Base-by-base conservation (phyloP, 805 yeast species). In the Saccharomycopsis sp. region DNA sequence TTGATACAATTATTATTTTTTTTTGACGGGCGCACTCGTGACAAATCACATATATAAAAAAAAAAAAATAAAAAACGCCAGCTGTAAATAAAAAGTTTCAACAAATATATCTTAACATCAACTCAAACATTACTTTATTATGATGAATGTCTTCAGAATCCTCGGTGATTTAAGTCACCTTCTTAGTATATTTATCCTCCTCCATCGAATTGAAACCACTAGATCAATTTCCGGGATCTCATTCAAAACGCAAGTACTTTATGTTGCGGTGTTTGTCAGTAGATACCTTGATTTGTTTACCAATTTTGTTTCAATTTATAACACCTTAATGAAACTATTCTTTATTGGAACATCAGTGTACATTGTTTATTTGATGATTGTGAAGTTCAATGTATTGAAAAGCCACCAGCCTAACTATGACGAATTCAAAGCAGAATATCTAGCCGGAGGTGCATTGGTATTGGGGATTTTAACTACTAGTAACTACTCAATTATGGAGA, bases 181-280 rank as follows among this genome's bases (percentile, higher is more conserved):
- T 61, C 77, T 82, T 14, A 80, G 94, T 54, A 85, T 86, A 40
- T 66, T 85, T 48, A 74, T 93, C 44, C 71, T 93, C 52, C 67
- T 90, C 41, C 80, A 77, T 44, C 76, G 87, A 33, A 86, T 93
- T 54, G 72, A 68, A 42, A 58, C 65, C 4, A 74, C 83, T 44
- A 69, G 68, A 49, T 80, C 94, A 4, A 79, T 84, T 38, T 75
- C 78, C 24, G 98, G 98, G 36, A 74, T 93, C 40, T 88, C 97
- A 1, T 66, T 85, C 59, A 90, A 90, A 65, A 85, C 97, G 0
- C 97, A 93, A 60, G 66, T 75, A 1, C 66, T 90, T 33, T 93
- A 90, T 61, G 77, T 74, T 35, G 51, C 80, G 26, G 95, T 87
- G 16, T 88, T 77, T 55, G 58, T 77, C 35, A 71, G 88, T 11